Conservation (phyloP, 1,139 yeast genomes). For the Hansenula lynferdii region DNA sequence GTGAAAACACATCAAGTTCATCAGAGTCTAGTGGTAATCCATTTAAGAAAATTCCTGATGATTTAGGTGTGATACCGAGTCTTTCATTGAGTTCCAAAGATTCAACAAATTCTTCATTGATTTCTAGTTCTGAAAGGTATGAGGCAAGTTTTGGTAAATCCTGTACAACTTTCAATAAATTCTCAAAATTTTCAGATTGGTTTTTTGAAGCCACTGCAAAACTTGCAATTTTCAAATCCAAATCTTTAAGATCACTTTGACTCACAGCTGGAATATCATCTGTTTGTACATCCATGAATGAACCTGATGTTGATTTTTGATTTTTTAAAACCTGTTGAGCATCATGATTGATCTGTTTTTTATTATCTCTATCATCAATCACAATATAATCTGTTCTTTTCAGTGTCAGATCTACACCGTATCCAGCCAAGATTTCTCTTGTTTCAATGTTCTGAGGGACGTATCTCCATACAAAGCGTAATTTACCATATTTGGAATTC, state of each 20-base stretch:
- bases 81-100: conserved; percentile 20
- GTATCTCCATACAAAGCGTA: conserved; percentile 75
- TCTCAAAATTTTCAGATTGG: conserved; percentile 27
- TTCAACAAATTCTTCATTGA: conserved; percentile 20
- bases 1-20: conserved; percentile 36
- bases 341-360: conserved; percentile 15
- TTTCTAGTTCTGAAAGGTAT: conserved; percentile 13
- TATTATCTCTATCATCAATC: conserved; percentile 50
- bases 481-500: conserved; percentile 59
- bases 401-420: conserved; percentile 58
- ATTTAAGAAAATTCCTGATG: conserved; percentile 52
- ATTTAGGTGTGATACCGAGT: conserved; percentile 20
- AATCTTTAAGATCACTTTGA: conserved; percentile 28
- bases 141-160: conserved; percentile 48
- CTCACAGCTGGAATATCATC: conserved; percentile 26
- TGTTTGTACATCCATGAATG: conserved; percentile 14
- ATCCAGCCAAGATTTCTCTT: conserved; percentile 49
- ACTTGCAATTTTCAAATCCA: conserved; percentile 46
- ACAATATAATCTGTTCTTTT: conserved; percentile 62
- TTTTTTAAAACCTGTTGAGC: conserved; percentile 6
- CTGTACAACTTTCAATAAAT: conserved; percentile 35
- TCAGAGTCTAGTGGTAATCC: conserved; percentile 48
- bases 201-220: conserved; percentile 29
- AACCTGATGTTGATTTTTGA: conserved; percentile 10
- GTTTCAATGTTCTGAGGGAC: conserved; percentile 23